These are phyloP conservation scores for Colletotrichum sojae DNA, from an alignment of 2,329 filamentous ascomycete genomes.

Conservation along the genomic window DNA sequence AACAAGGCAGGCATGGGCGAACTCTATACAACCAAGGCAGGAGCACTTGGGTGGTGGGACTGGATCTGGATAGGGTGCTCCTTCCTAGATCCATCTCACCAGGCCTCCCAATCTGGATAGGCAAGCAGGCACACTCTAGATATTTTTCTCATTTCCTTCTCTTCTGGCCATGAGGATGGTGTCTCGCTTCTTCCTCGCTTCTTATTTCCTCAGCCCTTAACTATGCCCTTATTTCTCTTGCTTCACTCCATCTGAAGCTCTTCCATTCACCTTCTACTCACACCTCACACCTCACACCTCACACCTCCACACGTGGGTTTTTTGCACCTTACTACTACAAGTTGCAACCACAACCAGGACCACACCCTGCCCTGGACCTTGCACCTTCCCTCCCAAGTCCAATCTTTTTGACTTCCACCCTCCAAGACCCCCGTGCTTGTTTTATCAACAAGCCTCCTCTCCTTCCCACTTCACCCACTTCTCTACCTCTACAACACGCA, in stretches of 20 bases:
- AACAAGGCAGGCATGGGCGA: conserved; percentile 6
- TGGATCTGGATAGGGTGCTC: neutral
- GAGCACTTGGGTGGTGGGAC: conserved; percentile 3
- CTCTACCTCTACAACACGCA: too few relatives aligned
- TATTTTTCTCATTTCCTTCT: neutral
- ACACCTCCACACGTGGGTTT: neutral
- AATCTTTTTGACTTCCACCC: neutral
- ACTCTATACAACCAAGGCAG: conserved; percentile 16
- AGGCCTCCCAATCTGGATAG: neutral
- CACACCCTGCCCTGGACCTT: neutral
- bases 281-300: conserved; percentile 1
- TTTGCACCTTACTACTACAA: neutral
- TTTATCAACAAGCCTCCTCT: neutral
- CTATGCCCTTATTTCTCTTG: too few relatives aligned
- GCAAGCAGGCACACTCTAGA: neutral
- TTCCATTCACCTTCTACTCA: conserved; percentile 5
- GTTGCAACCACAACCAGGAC: conserved; percentile 1
- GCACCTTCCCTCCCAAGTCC: conserved; percentile 5
- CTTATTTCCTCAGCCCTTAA: too few relatives aligned
- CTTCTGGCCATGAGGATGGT: too few relatives aligned
- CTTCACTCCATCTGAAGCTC: neutral
- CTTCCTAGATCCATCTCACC: conserved; percentile 1
- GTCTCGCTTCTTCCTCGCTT: too few relatives aligned
- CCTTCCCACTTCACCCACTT: neutral
- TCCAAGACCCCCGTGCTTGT: conserved; percentile 11